A percentile compares a stretch with the other conserved stretches of the same genome.
Conservation (phyloP, 306 rosid genomes). For the cucumber (Cucumis sativus) region Cucumber_9930_V3 NC_026658.2:1475501-1476000, state of each 20-base stretch:
- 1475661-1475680: background rate
- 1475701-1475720: background rate
- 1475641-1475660: background rate
- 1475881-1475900: background rate
- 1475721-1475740: background rate
- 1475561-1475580: conserved; percentile 49
- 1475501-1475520: conserved; percentile 57
- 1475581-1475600: conserved; percentile 37
- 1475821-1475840: background rate
- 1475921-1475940: background rate
- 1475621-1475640: background rate
- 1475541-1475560: conserved; percentile 17
- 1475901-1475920: background rate
- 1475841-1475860: background rate
- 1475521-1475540: conserved; percentile 22
- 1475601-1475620: conserved; percentile 13
- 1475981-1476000: background rate
- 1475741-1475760: background rate
- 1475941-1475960: background rate
- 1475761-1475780: background rate
- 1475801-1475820: background rate
- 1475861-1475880: background rate
- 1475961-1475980: background rate
- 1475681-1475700: background rate
- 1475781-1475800: background rate